Evolutionary conservation across 2,329 filamentous ascomycete genomes (phyloP).

Genomic region (Daldinia sp.): DNA sequence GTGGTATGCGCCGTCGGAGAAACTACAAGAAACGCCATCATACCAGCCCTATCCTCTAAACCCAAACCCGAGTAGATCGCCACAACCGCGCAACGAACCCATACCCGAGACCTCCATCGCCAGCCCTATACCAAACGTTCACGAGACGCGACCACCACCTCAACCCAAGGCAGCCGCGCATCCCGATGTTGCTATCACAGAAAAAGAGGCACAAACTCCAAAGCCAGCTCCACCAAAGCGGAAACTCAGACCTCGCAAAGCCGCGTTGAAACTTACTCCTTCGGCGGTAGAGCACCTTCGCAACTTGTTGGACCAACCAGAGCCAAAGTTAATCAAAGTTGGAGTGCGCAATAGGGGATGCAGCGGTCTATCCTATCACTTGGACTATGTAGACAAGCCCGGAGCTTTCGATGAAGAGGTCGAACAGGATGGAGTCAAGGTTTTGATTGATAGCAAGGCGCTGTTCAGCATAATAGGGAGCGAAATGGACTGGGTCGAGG

Average conservation of each 20-base stretch:
- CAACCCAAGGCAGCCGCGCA: slow-evolving; percentile 34
- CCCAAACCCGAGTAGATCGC: slow-evolving; percentile 56
- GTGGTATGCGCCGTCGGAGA: slow-evolving; percentile 48
- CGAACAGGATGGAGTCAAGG: slow-evolving; percentile 95
- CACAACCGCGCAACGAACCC: slow-evolving; percentile 58
- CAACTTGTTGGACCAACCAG: slow-evolving; percentile 81
- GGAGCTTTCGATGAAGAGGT: slow-evolving; percentile 90
- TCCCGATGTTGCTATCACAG: slow-evolving; percentile 62
- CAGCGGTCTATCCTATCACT: slow-evolving; percentile 90
- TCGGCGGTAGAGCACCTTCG: slow-evolving; percentile 83
- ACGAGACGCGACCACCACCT: slow-evolving; percentile 64
- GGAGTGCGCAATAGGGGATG: slow-evolving; percentile 95
- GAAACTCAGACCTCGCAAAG: slow-evolving; percentile 85
- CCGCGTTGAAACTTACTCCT: slow-evolving; percentile 87
- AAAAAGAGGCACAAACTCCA: slow-evolving; percentile 75
- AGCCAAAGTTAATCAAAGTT: slow-evolving; percentile 93
- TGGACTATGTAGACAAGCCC: slow-evolving; percentile 95
- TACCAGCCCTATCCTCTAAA: slow-evolving; percentile 67
- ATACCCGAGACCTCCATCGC: slow-evolving; percentile 63
- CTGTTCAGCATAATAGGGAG: slow-evolving; percentile 98
- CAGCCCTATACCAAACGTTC: slow-evolving; percentile 62
- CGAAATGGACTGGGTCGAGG: slow-evolving; percentile 99
- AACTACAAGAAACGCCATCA: slow-evolving; percentile 49
- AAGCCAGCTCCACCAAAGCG: slow-evolving; percentile 70
- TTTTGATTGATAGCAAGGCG: slow-evolving; percentile 96